Percentiles rank a stretch among this genome's conserved stretches.
These are phyloP conservation scores for Massarina eburnea DNA, from an alignment of 2,329 filamentous ascomycete genomes.

Conservation along the genomic window DNA sequence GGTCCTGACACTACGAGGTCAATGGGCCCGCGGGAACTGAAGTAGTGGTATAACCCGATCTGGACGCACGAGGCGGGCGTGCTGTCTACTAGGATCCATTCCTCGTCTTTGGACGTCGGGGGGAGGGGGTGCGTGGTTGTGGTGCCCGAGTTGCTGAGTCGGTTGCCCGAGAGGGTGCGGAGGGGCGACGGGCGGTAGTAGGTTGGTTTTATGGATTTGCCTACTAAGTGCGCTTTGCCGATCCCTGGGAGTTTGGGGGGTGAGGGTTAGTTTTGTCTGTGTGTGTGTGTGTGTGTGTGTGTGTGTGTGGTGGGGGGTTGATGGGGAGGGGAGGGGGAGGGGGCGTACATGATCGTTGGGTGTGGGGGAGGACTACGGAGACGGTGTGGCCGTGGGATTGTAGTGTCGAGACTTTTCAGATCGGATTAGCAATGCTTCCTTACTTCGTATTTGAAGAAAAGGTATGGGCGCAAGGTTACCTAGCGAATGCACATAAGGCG, in stretches of 20 bases:
- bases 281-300: too few species aligned
- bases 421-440: constrained; percentile 38
- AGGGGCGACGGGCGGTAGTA: constrained; percentile 75
- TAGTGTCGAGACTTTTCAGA: constrained; percentile 46
- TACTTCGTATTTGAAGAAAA: constrained; percentile 7
- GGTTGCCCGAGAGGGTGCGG: constrained; percentile 40
- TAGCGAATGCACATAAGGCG: constrained; percentile 52
- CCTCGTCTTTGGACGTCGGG: constrained; percentile 37
- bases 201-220: constrained; percentile 77
- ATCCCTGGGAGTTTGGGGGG: constrained; percentile 56
- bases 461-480: constrained; percentile 10
- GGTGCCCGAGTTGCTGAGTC: constrained; percentile 42
- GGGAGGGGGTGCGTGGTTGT: constrained; percentile 38
- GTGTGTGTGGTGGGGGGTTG: background rate
- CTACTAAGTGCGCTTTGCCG: constrained; percentile 95
- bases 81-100: constrained; percentile 54
- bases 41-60: constrained; percentile 52
- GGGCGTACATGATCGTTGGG: constrained; percentile 75
- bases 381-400: constrained; percentile 76
- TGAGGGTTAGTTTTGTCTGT: background rate
- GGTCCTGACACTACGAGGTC: constrained; percentile 54
- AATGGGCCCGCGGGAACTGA: constrained; percentile 46
- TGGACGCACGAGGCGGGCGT: constrained; percentile 55
- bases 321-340: background rate
- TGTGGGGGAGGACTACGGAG: constrained; percentile 86